These are phyloP conservation scores for Alternaria brassicicola DNA, from an alignment of 2,329 filamentous ascomycete genomes.

Conservation along the genomic window DNA sequence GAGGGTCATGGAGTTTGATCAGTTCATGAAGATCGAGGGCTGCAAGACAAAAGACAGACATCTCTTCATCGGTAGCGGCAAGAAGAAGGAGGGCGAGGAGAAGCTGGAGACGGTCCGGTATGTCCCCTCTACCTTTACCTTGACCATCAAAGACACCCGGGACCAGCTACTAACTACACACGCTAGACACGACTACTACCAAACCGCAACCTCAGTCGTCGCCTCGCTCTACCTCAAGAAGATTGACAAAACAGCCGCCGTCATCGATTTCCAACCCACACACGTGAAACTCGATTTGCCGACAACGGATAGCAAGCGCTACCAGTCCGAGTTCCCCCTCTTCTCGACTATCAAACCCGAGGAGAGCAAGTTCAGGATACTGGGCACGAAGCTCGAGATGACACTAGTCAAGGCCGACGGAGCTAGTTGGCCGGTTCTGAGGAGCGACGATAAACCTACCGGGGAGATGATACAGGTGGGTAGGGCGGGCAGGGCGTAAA, in stretches of 20 bases:
- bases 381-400: constrained; percentile 89
- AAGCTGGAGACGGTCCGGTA: constrained; percentile 78
- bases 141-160: background rate
- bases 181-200: constrained; percentile 85
- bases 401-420: constrained; percentile 75
- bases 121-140: background rate
- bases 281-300: constrained; percentile 77
- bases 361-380: constrained; percentile 77
- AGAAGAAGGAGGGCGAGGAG: constrained; percentile 76
- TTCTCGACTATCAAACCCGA: constrained; percentile 77
- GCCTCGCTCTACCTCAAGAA: constrained; percentile 96
- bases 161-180: constrained; percentile 9
- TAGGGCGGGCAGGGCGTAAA: constrained; percentile 63
- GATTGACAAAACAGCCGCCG: constrained; percentile 81
- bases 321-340: constrained; percentile 73
- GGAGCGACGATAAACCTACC: constrained; percentile 74
- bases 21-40: constrained; percentile 95
- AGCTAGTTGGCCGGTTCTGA: constrained; percentile 82
- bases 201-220: constrained; percentile 83
- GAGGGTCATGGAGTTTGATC: constrained; percentile 92
- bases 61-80: constrained; percentile 81
- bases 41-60: constrained; percentile 83
- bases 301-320: constrained; percentile 87
- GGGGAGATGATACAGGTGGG: constrained; percentile 91
- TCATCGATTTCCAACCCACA: constrained; percentile 69